Conservation (phyloP, 495 filamentous ascomycete species). For the Neurospora terricola region DNA sequence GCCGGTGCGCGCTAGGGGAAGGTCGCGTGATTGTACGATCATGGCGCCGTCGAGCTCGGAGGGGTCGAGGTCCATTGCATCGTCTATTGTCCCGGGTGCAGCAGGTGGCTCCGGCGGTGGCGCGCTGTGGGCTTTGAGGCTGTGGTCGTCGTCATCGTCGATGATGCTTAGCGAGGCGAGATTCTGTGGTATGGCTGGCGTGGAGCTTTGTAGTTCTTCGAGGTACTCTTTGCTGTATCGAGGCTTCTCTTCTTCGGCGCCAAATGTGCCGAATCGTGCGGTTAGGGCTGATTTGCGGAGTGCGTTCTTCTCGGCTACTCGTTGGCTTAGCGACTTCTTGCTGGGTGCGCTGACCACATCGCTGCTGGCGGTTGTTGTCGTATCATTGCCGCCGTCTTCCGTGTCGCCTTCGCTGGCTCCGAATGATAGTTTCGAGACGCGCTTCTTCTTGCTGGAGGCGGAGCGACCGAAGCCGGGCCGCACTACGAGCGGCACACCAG, state of each 20-base stretch:
- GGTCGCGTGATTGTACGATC: constrained; percentile 46
- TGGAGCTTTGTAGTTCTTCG: constrained; percentile 71
- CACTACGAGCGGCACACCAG: constrained; percentile 24
- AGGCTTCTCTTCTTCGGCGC: constrained; percentile 58
- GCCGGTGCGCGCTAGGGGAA: not conserved
- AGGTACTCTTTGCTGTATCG: constrained; percentile 82
- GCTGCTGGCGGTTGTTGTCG: constrained; percentile 20
- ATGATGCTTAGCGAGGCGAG: constrained; percentile 22
- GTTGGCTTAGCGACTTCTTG: constrained; percentile 62
- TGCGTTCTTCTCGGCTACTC: constrained; percentile 63
- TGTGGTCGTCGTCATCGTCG: constrained; percentile 10
- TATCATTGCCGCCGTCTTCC: constrained; percentile 34
- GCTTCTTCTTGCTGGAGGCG: constrained; percentile 45
- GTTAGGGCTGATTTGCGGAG: constrained; percentile 43
- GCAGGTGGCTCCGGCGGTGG: constrained; percentile 21
- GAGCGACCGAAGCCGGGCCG: constrained; percentile 27
- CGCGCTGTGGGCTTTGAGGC: not conserved
- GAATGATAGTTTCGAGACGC: constrained; percentile 66
- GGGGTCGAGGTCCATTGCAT: constrained; percentile 42
- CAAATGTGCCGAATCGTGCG: constrained; percentile 37
- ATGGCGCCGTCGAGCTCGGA: constrained; percentile 48
- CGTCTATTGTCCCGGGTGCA: constrained; percentile 11
- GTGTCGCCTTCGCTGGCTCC: constrained; percentile 50
- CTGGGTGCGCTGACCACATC: constrained; percentile 48
- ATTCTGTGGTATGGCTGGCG: constrained; percentile 65